Percentiles rank a stretch among this genome's conserved stretches.
Evolutionary conservation across 139 green algal genomes (phyloP).

Genomic region (Closterium sp.): DNA sequence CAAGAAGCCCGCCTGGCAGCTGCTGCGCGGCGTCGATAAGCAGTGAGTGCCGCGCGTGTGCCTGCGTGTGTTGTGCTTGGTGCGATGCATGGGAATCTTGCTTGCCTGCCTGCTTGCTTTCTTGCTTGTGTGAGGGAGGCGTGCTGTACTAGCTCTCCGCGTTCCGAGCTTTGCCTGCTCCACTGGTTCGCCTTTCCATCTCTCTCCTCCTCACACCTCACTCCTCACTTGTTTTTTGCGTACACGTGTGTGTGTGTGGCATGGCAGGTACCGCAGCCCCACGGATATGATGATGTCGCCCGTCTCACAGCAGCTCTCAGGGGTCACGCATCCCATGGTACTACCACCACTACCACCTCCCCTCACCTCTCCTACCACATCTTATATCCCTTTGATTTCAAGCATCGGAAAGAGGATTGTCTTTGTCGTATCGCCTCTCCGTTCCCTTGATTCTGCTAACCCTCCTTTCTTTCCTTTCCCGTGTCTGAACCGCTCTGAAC

Average conservation of each 20-base stretch:
- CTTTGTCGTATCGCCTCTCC: not conserved
- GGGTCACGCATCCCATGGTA: not conserved
- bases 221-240: not conserved
- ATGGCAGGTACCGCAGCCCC: not conserved
- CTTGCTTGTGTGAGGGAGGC: not conserved
- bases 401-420: not conserved
- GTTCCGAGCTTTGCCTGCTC: no score
- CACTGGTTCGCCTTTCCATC: no score
- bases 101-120: no score
- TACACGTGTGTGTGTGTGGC: no score
- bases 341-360: not conserved
- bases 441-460: not conserved
- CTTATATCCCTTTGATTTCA: not conserved
- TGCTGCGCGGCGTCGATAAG: not conserved
- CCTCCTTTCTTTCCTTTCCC: not conserved
- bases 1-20: not conserved
- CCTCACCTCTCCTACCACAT: not conserved
- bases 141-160: no score
- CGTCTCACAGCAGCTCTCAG: not conserved
- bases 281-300: not conserved
- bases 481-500: not conserved
- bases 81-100: no score
- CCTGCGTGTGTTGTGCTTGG: no score
- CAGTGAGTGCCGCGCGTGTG: not conserved
- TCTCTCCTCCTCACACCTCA: not conserved